Base-by-base conservation (phyloP, 768 basidiomycete species). In the Calocera cornea region DNA sequence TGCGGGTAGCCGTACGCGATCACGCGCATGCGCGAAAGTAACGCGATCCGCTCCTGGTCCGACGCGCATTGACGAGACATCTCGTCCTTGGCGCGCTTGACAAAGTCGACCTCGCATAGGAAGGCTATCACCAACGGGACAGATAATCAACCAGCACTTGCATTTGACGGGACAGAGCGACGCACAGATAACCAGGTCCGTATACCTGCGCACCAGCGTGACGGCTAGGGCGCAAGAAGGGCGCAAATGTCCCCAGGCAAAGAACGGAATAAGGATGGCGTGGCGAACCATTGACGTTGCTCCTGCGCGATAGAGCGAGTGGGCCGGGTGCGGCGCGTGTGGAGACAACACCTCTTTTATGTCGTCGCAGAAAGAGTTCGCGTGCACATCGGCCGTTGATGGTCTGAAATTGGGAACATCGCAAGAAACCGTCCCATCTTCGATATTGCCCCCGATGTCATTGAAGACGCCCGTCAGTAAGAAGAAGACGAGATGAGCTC, bases 101-200 rank as follows among this genome's bases (percentile, higher is more conserved):
- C 54, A 31, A 60, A 60, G 54, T 60, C 54, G 54, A 60, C 54
- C 31, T 60, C 54, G 54, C 54, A 60, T 14, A 60, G 54, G 31
- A 60, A 60, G 5, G 54, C 54, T 60, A 14, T 5, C 5, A 33
- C 7, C 14, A 60, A 33, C 2, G 14, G 27, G 22, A n/a, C n/a
- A n/a, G n/a, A n/a, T n/a, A n/a, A 60, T 12, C 31, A 16, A 19
- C 14, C 31, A 27, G 14, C 22, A 5, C 14, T 12, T 29, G 14
- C 22, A 12, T 29, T 12, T 12, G 2, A 11, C 11, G 11, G 54
- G 22, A 3, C 2, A 22, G 31, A 31, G 54, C 27, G 14, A 60
- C 54, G 2, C 19, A 60, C 54, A 60, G 54, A 60, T 60, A 5
- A 60, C 54, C 24, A 60, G 19, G 54, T 60, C 54, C 14, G 54